A percentile compares a stretch with the other conserved stretches of the same genome.
phyloP scores from a whole-genome alignment of 192 early-diverging fungal species.

The Helicostylum pulchrum region DNA sequence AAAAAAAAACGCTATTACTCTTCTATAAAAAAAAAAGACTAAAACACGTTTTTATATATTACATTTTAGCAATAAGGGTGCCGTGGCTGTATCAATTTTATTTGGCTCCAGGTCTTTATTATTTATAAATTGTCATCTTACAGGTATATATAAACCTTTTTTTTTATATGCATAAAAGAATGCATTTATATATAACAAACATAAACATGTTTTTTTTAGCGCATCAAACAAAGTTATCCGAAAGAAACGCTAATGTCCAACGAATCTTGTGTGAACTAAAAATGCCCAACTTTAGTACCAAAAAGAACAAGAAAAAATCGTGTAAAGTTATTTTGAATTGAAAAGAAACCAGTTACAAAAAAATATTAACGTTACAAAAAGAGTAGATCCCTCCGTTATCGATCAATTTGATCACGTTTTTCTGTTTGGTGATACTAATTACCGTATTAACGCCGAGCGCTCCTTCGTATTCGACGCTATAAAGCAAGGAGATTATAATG shows the following conservation, averaged over 20 bases:
- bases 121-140: slow-evolving; percentile 51
- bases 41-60: neutral
- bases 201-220: slow-evolving; percentile 35
- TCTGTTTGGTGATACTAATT: slow-evolving; percentile 81
- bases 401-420: slow-evolving; percentile 58
- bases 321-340: slow-evolving; percentile 17
- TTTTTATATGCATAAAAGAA: neutral
- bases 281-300: slow-evolving; percentile 31
- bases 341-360: neutral
- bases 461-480: slow-evolving; percentile 48
- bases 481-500: slow-evolving; percentile 43
- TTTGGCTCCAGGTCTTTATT: slow-evolving; percentile 44
- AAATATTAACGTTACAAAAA: neutral
- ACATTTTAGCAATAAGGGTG: slow-evolving; percentile 45
- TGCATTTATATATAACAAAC: neutral
- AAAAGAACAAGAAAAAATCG: slow-evolving; percentile 34
- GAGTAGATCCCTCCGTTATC: slow-evolving; percentile 28
- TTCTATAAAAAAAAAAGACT: neutral
- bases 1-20: neutral
- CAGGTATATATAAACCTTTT: slow-evolving; percentile 27
- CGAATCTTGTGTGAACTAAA: slow-evolving; percentile 46
- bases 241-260: slow-evolving; percentile 40
- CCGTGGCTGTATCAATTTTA: slow-evolving; percentile 46
- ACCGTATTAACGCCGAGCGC: slow-evolving; percentile 59
- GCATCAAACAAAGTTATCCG: slow-evolving; percentile 35